Evolutionary conservation across 352 stramenopile genomes (phyloP), one percentile per base, ranked within the genome.

Genomic region (Pythium chondricola): DNA sequence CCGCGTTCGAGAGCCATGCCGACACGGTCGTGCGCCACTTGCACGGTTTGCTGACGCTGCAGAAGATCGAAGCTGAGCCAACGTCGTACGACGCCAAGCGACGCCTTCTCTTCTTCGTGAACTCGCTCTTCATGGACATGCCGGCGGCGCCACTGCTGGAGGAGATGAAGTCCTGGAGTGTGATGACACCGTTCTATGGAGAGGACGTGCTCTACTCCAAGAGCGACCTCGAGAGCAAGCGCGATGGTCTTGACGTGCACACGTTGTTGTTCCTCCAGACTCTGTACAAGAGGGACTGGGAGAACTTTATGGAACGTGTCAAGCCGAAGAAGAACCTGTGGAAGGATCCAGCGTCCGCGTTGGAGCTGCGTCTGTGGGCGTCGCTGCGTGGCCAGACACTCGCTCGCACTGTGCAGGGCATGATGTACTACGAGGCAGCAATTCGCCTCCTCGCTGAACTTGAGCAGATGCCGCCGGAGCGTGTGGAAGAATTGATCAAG

Each of bases 51-150:
- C 62, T 99, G 24, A 97, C 89, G 17, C 82, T 98, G 51, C 94
- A 98, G 56, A 97, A 97, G 32, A 96, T 98, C 46, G 96, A 99
- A 60, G 95, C 96, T 2, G 96, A 99, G 67, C 96, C 96, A 14
- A 95, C 93, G 35, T 98, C 91, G 21, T 96, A 96, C 51, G 97
- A 99, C 68, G 97, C 90, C 0, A 85, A 87, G 24, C 85, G 96
- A 18, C 88, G 97, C 21, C 65, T 99, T 22, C 90, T 97, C 6
- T 99, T 99, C 73, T 99, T 99, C 56, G 93, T 98, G 21, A 99
- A 99, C 62, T 98, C 95, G 48, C 64, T 99, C n/a, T 99, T 99
- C 69, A 99, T 99, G 97, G 95, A 99, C 61, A 98, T 99, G 84
- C 97, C 97, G 0, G 67, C 96, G 48, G 94, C 96, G 11, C 96